phyloP scores from a whole-genome alignment of 2,329 filamentous ascomycete genomes.

The Mycosphaerelloides madeirae region DNA sequence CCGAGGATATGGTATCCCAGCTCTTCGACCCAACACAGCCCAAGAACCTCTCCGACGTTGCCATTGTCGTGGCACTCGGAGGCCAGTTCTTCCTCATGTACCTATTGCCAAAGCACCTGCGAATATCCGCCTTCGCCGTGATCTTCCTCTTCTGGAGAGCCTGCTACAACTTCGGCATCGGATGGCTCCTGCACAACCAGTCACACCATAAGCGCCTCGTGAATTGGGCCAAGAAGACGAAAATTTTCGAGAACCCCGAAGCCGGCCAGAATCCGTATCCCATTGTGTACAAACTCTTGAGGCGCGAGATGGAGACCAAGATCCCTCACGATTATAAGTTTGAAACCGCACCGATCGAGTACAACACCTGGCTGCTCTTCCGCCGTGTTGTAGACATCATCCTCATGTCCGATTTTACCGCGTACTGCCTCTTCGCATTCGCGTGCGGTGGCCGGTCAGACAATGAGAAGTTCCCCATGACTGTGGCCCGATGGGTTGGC shows the following conservation, averaged over 20 bases:
- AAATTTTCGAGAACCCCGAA: conserved; percentile 77
- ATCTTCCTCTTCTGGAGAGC: conserved; percentile 90
- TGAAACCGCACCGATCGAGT: conserved; percentile 88
- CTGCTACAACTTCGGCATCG: conserved; percentile 91
- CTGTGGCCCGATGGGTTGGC: conserved; percentile 68
- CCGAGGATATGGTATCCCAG: conserved; percentile 98
- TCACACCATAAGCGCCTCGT: conserved; percentile 84
- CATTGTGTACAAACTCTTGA: conserved; percentile 75
- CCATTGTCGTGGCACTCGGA: conserved; percentile 74
- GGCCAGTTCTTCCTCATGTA: conserved; percentile 71
- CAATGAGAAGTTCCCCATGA: conserved; percentile 66
- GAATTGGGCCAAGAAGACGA: conserved; percentile 78
- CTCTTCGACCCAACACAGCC: conserved; percentile 89
- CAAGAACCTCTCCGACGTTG: conserved; percentile 83
- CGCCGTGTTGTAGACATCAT: conserved; percentile 93
- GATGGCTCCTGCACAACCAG: conserved; percentile 80
- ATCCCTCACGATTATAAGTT: conserved; percentile 92
- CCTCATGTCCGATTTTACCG: conserved; percentile 97
- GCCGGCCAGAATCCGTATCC: conserved; percentile 80
- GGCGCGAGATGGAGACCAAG: conserved; percentile 88
- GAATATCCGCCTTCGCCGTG: conserved; percentile 71
- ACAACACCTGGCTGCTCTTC: conserved; percentile 98
- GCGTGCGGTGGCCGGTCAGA: conserved; percentile 73
- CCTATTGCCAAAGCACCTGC: conserved; percentile 62
- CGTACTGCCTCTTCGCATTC: conserved; percentile 92